phyloP scores from a whole-genome alignment of 306 rosid species.

The Prunus fruticosa region DNA sequence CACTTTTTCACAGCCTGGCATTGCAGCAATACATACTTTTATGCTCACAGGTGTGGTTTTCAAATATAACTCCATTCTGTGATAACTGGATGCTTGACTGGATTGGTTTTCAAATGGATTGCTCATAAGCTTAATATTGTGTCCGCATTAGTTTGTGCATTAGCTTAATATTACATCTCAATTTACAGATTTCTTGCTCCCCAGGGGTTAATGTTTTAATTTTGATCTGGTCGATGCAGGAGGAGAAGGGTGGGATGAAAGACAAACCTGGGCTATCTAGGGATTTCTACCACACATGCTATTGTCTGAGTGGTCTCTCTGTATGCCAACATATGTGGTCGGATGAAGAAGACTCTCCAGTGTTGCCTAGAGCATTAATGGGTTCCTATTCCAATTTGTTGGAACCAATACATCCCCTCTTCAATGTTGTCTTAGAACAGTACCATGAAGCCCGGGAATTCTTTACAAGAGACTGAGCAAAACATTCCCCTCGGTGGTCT shows the following conservation, averaged over 20 bases:
- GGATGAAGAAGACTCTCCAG: slow-evolving; percentile 54
- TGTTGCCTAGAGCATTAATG: slow-evolving; percentile 40
- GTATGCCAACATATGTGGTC: slow-evolving; percentile 71
- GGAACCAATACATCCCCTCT: slow-evolving; percentile 83
- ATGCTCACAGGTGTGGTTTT: slow-evolving; percentile 70
- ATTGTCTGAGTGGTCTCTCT: slow-evolving; percentile 90
- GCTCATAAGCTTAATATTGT: background rate
- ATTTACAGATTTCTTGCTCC: background rate
- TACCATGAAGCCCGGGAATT: slow-evolving; percentile 71
- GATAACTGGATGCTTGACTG: background rate
- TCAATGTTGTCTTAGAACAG: slow-evolving; percentile 62
- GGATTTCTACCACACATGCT: slow-evolving; percentile 89
- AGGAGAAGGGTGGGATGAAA: slow-evolving; percentile 67
- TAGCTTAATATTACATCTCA: background rate
- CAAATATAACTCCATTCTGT: background rate
- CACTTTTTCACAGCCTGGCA: slow-evolving; percentile 66
- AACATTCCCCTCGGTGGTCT: background rate
- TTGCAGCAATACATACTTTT: slow-evolving; percentile 88
- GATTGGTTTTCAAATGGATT: too few relatives aligned
- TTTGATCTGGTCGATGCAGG: slow-evolving; percentile 45
- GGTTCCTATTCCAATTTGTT: slow-evolving; percentile 80
- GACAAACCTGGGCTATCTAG: slow-evolving; percentile 81
- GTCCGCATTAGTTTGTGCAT: background rate
- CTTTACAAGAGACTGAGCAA: slow-evolving; percentile 36
- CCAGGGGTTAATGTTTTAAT: background rate